Evolutionary conservation across 1,139 yeast genomes (phyloP), one percentile per base, ranked within the genome.

Genomic region (Candida glucosophila): DNA sequence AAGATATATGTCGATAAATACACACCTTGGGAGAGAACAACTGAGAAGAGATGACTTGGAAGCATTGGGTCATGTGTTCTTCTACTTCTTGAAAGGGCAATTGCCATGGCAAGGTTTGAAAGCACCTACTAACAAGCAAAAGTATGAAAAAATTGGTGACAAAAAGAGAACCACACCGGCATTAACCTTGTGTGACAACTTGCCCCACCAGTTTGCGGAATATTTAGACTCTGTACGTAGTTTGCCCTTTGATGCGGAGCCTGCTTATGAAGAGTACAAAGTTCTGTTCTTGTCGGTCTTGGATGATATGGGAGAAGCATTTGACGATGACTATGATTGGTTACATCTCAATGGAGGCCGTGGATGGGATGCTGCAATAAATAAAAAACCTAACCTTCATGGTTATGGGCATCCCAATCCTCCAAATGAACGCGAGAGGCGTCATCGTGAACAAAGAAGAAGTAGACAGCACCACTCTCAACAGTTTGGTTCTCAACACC

Each of bases 101-200:
- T 71, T 90, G 46, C 98, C 98, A 26, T 90, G 98, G 98, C 98
- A 90, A 60, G 97, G 98, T 15, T 68, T 90, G 39, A 88, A 88
- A 57, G 98, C 97, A n/a, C 94, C 95, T 37, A 86, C 94, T 20
- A 90, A 90, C 60, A 90, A 90, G 58, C 86, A 82, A 49, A 90
- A 90, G 56, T 90, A 90, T 54, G 97, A 90, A 55, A 88, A 86
- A 52, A 90, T 90, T 55, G 97, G 96, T 34, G 90, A 83, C 46
- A 88, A 88, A 55, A 88, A 88, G 58, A 83, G 86, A 54, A 72
- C 90, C 7, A 81, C 95, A 9, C 74, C 80, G 16, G 79, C 90
- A 22, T 67, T 67, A 30, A 86, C 82, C 26, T 61, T 88, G 36
- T 79, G 95, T 48, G 76, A 71, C 31, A 88, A 85, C 6, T 75